Evolutionary conservation across 1,139 yeast genomes (phyloP).

Genomic region (Ogataea hybrid): DNA sequence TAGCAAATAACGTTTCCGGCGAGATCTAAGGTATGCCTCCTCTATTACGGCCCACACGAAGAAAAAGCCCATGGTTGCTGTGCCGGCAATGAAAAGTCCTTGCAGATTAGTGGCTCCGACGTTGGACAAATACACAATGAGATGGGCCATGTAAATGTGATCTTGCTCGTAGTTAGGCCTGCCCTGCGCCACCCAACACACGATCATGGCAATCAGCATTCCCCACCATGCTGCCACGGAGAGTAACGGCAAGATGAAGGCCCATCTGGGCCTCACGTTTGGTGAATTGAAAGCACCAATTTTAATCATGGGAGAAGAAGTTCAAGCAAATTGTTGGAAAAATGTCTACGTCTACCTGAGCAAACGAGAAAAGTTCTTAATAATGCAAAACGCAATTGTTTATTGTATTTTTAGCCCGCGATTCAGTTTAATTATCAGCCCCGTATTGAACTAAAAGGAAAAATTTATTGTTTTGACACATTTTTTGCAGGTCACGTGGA

Average conservation of each 20-base stretch:
- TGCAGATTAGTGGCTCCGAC: conserved; percentile 83
- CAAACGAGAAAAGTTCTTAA: not conserved
- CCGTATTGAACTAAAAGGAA: not conserved
- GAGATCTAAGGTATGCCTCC: conserved; percentile 54
- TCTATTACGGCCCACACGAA: conserved; percentile 64
- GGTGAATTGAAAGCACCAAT: conserved; percentile 22
- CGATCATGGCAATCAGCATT: conserved; percentile 69
- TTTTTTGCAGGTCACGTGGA: not conserved
- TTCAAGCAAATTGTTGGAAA: not conserved
- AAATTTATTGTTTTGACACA: not conserved
- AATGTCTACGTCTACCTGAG: not conserved
- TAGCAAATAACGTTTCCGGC: conserved; percentile 45
- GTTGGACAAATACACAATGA: conserved; percentile 68
- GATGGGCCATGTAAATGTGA: conserved; percentile 42
- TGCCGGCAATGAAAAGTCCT: conserved; percentile 79
- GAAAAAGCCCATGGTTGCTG: conserved; percentile 76
- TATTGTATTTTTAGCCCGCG: not conserved
- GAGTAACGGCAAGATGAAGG: conserved; percentile 52
- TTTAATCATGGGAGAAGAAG: conserved; percentile 16
- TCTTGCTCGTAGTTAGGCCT: conserved; percentile 67
- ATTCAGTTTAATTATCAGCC: not conserved
- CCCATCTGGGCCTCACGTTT: conserved; percentile 26
- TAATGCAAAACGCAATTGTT: not conserved
- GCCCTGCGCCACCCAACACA: conserved; percentile 78
- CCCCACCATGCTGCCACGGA: conserved; percentile 70